Base-by-base conservation (phyloP, 495 filamentous ascomycete species). In the Aspergillus wentii region DNA sequence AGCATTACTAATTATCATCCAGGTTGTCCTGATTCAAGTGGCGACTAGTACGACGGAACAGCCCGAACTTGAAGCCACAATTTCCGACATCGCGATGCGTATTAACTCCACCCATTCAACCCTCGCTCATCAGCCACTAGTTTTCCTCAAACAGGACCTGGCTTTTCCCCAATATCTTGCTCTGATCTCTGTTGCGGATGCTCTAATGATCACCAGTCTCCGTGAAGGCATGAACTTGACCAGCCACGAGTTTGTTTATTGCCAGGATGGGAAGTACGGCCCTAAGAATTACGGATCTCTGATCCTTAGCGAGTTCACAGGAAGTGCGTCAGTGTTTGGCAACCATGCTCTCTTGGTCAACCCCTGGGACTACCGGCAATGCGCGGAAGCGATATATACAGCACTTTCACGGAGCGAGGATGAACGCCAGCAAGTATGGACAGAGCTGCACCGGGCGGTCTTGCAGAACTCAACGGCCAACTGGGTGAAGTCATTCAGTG, bases 141-240 rank as follows among this genome's bases (percentile, higher is more conserved):
- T 95, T n/a, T 95, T 95, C 61, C 69, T 95, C 14, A 87, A 94
- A 62, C 90, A 96, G 59, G 90, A 96, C 48, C 86, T 96, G 42
- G 80, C 82, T 22, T 94, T 92, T 51, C 65, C 84, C 1, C 88
- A 95, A 46, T 96, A 95, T 44, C 77, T 96, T 5, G 90, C 89
- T 5, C 70, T 96, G 13, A 74, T 95, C 28, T 85, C 84, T 13
- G 82, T 92, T 17, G 90, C 90, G 3, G 88, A 95, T 61, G 85
- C 82, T 15, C 69, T 96, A 20, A 90, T 94, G 77, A 89, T 96
- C 54, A 88, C 90, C 5, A 89, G 85, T 56, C 77, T 95, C 36
- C 86, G 90, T 33, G 90, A 95, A 54, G 90, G 90, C 28, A 96
- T 95, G 90, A 95, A 95, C 51, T 63, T 96, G 25, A 94, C 90